These are phyloP conservation scores for Sanchytrium tribonematis DNA, from an alignment of 371 early-diverging fungal genomes.

Conservation along the genomic window DNA sequence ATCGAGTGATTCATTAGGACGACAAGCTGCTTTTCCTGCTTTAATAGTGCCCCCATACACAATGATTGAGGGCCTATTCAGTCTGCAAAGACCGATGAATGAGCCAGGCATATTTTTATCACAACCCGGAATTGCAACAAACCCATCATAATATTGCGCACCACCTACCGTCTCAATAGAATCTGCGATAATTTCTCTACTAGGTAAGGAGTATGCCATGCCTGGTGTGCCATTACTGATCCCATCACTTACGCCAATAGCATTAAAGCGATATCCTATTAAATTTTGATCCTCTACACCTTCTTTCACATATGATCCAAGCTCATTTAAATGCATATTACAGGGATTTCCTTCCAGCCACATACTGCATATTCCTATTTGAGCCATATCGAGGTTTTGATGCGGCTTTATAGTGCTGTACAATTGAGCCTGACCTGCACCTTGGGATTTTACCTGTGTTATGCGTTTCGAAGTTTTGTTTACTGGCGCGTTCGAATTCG, in stretches of 20 bases:
- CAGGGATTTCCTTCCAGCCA: conserved; percentile 97
- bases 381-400: neutral
- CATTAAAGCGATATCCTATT: conserved; percentile 79
- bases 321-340: conserved; percentile 86
- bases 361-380: conserved; percentile 10
- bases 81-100: conserved; percentile 73
- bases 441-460: conserved; percentile 73
- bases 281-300: conserved; percentile 61
- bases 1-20: conserved; percentile 23
- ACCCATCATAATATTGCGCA: conserved; percentile 85
- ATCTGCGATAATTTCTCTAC: conserved; percentile 88
- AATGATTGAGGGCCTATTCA: conserved; percentile 80
- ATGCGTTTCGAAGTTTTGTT: conserved; percentile 57
- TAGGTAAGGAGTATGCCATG: conserved; percentile 82
- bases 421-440: conserved; percentile 55
- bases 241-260: conserved; percentile 84
- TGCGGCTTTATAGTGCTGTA: neutral
- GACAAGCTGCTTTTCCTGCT: conserved; percentile 8
- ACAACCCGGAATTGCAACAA: conserved; percentile 70
- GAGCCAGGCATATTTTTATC: conserved; percentile 97
- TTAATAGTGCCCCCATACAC: conserved; percentile 70
- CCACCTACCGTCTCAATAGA: conserved; percentile 62
- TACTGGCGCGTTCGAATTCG: neutral
- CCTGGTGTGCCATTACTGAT: conserved; percentile 84
- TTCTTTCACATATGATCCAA: conserved; percentile 58